Conservation (phyloP, 805 yeast genomes). For the Myxozyma sirexii region DNA sequence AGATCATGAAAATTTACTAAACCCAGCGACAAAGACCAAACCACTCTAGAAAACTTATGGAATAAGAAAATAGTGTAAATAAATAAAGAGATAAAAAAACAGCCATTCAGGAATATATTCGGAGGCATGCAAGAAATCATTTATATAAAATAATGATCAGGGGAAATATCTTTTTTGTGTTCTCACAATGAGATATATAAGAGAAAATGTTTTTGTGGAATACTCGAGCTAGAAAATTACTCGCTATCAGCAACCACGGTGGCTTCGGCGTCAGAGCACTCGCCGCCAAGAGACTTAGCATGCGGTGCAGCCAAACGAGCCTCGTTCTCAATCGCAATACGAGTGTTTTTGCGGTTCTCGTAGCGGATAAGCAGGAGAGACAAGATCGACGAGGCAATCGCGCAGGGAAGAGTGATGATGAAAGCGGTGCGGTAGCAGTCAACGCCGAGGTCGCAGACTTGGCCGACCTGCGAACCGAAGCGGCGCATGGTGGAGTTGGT, state of each 20-base stretch:
- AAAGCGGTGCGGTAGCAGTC: slow-evolving; percentile 34
- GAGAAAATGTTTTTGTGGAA: neutral
- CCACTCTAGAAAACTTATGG: too few relatives aligned
- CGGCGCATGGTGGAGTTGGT: slow-evolving; percentile 25
- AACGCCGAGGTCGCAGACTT: slow-evolving; percentile 29
- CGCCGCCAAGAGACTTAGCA: slow-evolving; percentile 7
- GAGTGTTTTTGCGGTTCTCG: slow-evolving; percentile 11
- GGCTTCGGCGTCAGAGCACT: slow-evolving; percentile 12
- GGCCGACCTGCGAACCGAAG: slow-evolving; percentile 30
- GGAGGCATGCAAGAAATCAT: slow-evolving; percentile 2
- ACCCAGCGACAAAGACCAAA: too few relatives aligned
- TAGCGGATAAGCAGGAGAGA: slow-evolving; percentile 21
- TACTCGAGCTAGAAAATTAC: too few relatives aligned
- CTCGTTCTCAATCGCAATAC: slow-evolving; percentile 8
- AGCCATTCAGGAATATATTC: neutral
- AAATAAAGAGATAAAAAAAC: neutral
- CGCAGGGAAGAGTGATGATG: slow-evolving; percentile 29
- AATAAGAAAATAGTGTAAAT: too few relatives aligned
- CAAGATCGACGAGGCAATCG: slow-evolving; percentile 19
- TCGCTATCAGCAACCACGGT: slow-evolving; percentile 10
- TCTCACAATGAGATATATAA: neutral
- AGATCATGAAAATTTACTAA: too few relatives aligned
- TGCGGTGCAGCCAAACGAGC: neutral
- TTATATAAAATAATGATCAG: neutral
- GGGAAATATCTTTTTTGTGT: neutral